These are phyloP conservation scores for Fusarium keratoplasticum DNA, from an alignment of 2,329 filamentous ascomycete species.

Conservation along the genomic window DNA sequence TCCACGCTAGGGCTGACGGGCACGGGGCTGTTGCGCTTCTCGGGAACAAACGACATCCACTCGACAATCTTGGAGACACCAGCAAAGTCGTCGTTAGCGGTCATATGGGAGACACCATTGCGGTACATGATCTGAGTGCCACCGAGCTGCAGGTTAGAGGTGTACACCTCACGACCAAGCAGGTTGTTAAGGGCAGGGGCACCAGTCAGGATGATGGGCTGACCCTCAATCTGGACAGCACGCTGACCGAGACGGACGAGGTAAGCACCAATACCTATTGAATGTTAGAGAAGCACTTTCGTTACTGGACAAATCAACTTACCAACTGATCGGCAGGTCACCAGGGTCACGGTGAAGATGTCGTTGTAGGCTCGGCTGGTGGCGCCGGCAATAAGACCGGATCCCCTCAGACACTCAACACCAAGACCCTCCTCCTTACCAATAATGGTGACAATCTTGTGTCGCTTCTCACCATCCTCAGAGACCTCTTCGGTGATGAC, in stretches of 20 bases:
- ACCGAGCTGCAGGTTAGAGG: slow-evolving; percentile 98
- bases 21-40: slow-evolving; percentile 92
- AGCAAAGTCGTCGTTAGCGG: slow-evolving; percentile 95
- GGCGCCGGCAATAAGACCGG: slow-evolving; percentile 96
- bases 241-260: slow-evolving; percentile 97
- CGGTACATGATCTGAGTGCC: slow-evolving; percentile 99
- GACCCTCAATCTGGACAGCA: slow-evolving; percentile 98
- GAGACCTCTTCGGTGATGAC: slow-evolving; percentile 84
- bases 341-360: slow-evolving; percentile 97
- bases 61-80: slow-evolving; percentile 98
- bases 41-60: slow-evolving; percentile 97
- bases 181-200: slow-evolving; percentile 98
- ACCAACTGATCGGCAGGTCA: slow-evolving; percentile 98
- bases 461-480: slow-evolving; percentile 88
- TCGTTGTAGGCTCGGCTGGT: slow-evolving; percentile 98
- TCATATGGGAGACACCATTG: slow-evolving; percentile 99
- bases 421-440: slow-evolving; percentile 95
- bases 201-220: slow-evolving; percentile 98
- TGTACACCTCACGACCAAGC: slow-evolving; percentile 97
- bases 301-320: slow-evolving; percentile 48
- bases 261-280: slow-evolving; percentile 90
- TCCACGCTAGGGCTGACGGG: slow-evolving; percentile 91
- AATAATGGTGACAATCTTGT: slow-evolving; percentile 94
- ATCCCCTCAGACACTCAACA: slow-evolving; percentile 96
- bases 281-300: slow-evolving; percentile 47